Evolutionary conservation across 2,329 filamentous ascomycete species (phyloP).

Genomic region (Alternaria incomplexa): DNA sequence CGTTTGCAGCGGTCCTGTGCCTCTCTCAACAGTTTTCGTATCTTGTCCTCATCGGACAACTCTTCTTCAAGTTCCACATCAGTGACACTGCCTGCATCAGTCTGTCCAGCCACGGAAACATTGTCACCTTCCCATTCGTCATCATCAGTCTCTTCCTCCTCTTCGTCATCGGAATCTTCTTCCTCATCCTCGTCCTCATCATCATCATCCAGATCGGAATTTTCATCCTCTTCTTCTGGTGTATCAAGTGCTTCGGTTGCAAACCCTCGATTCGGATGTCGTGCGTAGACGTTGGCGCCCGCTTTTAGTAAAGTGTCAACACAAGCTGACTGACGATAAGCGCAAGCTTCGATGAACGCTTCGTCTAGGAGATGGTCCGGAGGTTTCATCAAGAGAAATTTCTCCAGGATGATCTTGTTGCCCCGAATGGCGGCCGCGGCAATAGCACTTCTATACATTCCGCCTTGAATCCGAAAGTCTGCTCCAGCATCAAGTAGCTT

Average conservation of each 20-base stretch:
- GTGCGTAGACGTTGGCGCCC: constrained; percentile 24
- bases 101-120: constrained; percentile 11
- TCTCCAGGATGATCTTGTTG: constrained; percentile 22
- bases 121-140: constrained; percentile 22
- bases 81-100: constrained; percentile 25
- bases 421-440: constrained; percentile 25
- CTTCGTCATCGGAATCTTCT: constrained; percentile 7
- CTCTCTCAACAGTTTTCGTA: constrained; percentile 27
- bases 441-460: constrained; percentile 24
- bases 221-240: constrained; percentile 16
- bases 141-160: constrained; percentile 17
- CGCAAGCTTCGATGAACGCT: constrained; percentile 28
- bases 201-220: constrained; percentile 26
- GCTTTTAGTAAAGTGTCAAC: constrained; percentile 26
- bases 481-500: constrained; percentile 27
- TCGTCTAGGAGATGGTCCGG: constrained; percentile 29
- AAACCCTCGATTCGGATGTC: constrained; percentile 19
- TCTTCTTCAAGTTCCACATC: constrained; percentile 25
- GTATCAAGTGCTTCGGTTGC: constrained; percentile 20
- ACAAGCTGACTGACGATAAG: constrained; percentile 23
- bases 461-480: constrained; percentile 23
- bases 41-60: constrained; percentile 22
- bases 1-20: constrained; percentile 28
- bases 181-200: constrained; percentile 18
- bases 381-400: constrained; percentile 20